phyloP scores from a whole-genome alignment of 257 asterid genomes.

The Scutellaria galericulata region DNA sequence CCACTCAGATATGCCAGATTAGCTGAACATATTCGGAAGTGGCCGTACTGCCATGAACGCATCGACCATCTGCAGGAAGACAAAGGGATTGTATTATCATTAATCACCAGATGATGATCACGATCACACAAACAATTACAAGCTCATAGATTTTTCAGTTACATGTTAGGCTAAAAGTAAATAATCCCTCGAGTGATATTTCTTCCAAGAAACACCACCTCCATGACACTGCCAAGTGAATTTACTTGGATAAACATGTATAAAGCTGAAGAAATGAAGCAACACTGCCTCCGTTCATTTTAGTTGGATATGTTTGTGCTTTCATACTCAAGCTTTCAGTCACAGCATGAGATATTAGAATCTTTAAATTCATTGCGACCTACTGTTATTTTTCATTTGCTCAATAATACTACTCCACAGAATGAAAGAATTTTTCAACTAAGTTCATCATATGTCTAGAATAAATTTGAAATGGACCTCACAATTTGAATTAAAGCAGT shows the following conservation, averaged over 20 bases:
- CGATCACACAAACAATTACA: no score
- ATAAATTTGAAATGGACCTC: not conserved
- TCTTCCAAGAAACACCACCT: not conserved
- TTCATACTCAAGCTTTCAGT: not conserved
- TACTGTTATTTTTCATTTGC: no score
- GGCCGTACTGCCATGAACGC: slow-evolving; percentile 89
- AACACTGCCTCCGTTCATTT: not conserved
- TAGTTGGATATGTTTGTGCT: not conserved
- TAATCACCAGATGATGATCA: not conserved
- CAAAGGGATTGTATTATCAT: no score
- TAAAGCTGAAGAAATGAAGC: slow-evolving; percentile 13
- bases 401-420: not conserved
- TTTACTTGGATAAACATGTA: not conserved
- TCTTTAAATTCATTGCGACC: not conserved
- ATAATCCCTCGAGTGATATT: not conserved
- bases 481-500: not conserved
- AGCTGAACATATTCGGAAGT: slow-evolving; percentile 83
- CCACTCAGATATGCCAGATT: slow-evolving; percentile 13
- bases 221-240: no score
- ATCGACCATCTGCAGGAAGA: slow-evolving; percentile 76
- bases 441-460: not conserved
- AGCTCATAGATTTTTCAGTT: no score
- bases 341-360: not conserved
- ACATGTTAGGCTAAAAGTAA: no score
- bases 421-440: not conserved